These are phyloP conservation scores for Schizophyllum commune DNA, from an alignment of 1,284 basidiomycete genomes.

Conservation along the genomic window DNA sequence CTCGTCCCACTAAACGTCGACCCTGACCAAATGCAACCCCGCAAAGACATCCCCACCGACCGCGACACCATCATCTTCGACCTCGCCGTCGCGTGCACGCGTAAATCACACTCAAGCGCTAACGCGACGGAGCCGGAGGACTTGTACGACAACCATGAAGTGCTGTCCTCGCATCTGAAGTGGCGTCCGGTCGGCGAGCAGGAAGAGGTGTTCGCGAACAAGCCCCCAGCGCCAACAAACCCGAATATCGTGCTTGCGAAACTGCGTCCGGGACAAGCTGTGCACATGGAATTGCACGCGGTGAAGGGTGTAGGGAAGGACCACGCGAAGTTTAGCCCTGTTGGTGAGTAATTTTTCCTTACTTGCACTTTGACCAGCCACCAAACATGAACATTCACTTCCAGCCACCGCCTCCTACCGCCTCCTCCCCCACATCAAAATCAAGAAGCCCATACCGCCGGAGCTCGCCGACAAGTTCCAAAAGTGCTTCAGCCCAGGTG, in stretches of 20 bases:
- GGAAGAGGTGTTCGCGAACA: conserved; percentile 37
- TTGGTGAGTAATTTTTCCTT: conserved; percentile 50
- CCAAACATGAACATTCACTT: neutral
- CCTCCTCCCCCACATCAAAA: conserved; percentile 80
- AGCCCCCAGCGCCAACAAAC: conserved; percentile 67
- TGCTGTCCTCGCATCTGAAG: conserved; percentile 73
- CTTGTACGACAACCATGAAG: conserved; percentile 65
- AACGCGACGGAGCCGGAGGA: conserved; percentile 56
- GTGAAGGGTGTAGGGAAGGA: conserved; percentile 94
- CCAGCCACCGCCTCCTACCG: conserved; percentile 93
- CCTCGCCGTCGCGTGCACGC: conserved; percentile 67
- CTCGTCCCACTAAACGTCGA: conserved; percentile 87
- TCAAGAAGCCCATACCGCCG: conserved; percentile 66
- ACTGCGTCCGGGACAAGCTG: conserved; percentile 80
- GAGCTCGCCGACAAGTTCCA: conserved; percentile 72
- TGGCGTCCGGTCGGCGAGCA: conserved; percentile 93
- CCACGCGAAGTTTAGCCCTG: conserved; percentile 97
- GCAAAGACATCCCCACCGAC: conserved; percentile 61
- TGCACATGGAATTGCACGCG: conserved; percentile 87
- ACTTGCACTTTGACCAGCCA: neutral
- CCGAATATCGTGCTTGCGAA: conserved; percentile 91
- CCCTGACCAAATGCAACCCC: conserved; percentile 54
- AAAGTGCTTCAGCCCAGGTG: conserved; percentile 85
- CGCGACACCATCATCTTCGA: conserved; percentile 91
- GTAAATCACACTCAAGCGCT: conserved; percentile 44